Conservation (phyloP, 148 eudicot genomes). For the Simmondsia chinensis region DNA sequence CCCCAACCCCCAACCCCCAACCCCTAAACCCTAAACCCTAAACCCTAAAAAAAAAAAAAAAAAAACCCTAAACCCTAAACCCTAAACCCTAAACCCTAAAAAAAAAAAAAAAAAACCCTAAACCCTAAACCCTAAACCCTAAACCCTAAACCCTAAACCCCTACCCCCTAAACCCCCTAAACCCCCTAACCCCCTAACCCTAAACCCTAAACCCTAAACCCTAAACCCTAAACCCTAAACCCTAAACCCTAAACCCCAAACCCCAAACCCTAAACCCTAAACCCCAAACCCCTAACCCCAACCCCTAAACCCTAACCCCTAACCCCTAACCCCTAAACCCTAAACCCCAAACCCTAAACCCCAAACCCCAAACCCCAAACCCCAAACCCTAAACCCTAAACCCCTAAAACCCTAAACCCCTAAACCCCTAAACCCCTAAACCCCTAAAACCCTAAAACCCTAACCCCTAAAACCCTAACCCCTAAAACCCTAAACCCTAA, state of each 20-base stretch:
- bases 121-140: slow-evolving; percentile 6
- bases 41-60: slow-evolving; percentile 2
- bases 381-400: slow-evolving; percentile 5
- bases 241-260: slow-evolving; percentile 2
- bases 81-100: slow-evolving; percentile 10
- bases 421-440: no score
- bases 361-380: slow-evolving; percentile 1
- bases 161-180: no score
- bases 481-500: slow-evolving; percentile 4
- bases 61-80: slow-evolving; percentile 7
- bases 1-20: no score
- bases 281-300: no score
- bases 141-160: slow-evolving; percentile 5
- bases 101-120: no score
- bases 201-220: background rate
- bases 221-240: slow-evolving; percentile 3
- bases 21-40: no score
- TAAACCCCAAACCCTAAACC: background rate
- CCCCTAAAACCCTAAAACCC: slow-evolving; percentile 7
- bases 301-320: background rate
- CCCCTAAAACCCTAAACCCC: no score
- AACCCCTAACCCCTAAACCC: background rate
- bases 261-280: no score
- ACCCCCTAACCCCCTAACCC: background rate
- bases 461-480: slow-evolving; percentile 5